A percentile compares a stretch with the other conserved stretches of the same genome.
Evolutionary conservation across 1,284 basidiomycete genomes (phyloP).

Genomic region (Phellinidium pouzarii): DNA sequence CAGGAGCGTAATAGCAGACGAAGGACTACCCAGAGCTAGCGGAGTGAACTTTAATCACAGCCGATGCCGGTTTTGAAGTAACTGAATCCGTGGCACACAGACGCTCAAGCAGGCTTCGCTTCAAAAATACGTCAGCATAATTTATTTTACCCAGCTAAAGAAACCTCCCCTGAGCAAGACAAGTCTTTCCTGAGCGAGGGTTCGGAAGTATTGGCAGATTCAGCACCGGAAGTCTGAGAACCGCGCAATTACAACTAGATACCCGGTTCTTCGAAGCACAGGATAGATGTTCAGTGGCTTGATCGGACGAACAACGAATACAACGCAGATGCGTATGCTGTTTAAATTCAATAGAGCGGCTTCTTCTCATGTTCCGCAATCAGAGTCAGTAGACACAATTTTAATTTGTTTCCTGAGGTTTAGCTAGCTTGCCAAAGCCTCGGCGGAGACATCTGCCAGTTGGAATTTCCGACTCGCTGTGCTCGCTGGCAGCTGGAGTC

Average conservation of each 20-base stretch:
- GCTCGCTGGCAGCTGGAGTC: neutral
- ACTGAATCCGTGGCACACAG: neutral
- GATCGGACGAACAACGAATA: neutral
- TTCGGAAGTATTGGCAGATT: neutral
- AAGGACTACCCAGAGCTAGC: neutral
- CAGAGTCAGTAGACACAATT: neutral
- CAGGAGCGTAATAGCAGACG: slow-evolving; percentile 1
- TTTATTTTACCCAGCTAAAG: neutral
- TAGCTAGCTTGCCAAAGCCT: neutral
- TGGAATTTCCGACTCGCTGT: neutral
- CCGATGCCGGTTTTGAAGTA: slow-evolving; percentile 2
- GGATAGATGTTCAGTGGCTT: neutral
- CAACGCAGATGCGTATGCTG: neutral
- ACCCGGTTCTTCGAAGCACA: neutral
- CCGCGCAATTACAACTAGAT: neutral
- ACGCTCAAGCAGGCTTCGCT: neutral
- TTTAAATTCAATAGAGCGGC: neutral
- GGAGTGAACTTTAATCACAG: slow-evolving; percentile 11
- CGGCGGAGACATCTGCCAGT: neutral
- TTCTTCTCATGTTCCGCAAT: neutral
- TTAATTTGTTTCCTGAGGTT: neutral
- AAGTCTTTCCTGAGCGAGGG: neutral
- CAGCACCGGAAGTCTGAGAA: neutral
- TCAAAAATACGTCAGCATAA: neutral
- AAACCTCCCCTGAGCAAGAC: too few species aligned